Evolutionary conservation across 768 basidiomycete species (phyloP), one percentile per base, ranked within the genome.

Genomic region (Mycena filopes): DNA sequence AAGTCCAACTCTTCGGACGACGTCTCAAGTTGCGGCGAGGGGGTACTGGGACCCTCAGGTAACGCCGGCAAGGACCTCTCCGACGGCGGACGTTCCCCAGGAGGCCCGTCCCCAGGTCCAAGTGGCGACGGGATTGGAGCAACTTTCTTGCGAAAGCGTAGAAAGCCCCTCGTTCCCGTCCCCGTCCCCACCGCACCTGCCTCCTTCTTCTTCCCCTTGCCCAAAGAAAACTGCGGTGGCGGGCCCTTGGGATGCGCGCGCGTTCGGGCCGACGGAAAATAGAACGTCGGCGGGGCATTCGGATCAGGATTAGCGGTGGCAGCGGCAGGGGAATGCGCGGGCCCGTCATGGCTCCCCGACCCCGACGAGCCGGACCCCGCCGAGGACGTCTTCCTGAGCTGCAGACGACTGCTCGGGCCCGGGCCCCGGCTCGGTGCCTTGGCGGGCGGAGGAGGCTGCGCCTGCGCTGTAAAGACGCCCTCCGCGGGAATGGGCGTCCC

Each of bases 141-240:
- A 25, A 28, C 49, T 55, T 65, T 65, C 59, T 48, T 67, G 33
- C 45, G 48, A 1, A 57, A 46, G 43, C 47, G 26, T 45, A 66
- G 33, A 28, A 58, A 67, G 15, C 48, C 16, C 26, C 45, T 42
- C 46, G 43, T 40, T 62, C 38, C 33, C 21, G 38, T 36, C 10
- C 36, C 36, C 4, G 36, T 36, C 36, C 36, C 36, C 36, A 15
- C 15, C 36, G 11, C n/a, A n/a, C n/a, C n/a, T n/a, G n/a, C 48
- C 9, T 53, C 67, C 54, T 56, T 69, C 55, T 70, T 70, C 53
- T 66, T 72, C 33, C 51, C 57, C 42, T 61, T 70, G 33, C 47
- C 56, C 51, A 54, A 65, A 49, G 31, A 60, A 13, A 53, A 60
- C 29, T 55, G 50, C 48, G 64, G 59, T 43, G 69, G 56, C 33